These are phyloP conservation scores for Sporothrix inflata DNA, from an alignment of 2,329 filamentous ascomycete genomes.

Conservation along the genomic window DNA sequence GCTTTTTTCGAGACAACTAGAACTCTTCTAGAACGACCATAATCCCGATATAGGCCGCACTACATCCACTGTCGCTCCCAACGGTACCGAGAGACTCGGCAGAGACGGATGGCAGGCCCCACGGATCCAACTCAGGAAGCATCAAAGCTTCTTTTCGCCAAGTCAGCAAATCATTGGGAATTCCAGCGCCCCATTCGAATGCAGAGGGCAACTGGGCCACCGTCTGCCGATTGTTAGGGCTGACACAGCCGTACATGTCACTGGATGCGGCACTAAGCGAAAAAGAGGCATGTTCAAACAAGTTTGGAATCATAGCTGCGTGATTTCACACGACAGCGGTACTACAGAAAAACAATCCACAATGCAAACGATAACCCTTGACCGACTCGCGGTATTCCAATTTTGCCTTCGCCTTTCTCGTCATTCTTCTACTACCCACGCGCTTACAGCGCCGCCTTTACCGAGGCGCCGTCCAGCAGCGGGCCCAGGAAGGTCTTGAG, in stretches of 20 bases:
- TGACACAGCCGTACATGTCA: neutral
- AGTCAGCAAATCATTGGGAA: neutral
- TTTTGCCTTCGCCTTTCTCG: neutral
- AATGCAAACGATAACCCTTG: neutral
- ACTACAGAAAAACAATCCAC: neutral
- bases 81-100: neutral
- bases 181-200: too few relatives aligned
- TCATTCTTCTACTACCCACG: neutral
- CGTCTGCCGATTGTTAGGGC: neutral
- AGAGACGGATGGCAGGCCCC: neutral
- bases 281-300: neutral
- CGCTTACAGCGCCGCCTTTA: constrained; percentile 42
- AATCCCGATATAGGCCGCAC: neutral
- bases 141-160: too few relatives aligned
- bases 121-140: neutral
- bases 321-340: neutral
- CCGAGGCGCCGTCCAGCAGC: constrained; percentile 45
- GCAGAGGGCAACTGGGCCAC: neutral
- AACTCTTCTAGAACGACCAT: neutral
- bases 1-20: neutral
- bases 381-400: neutral
- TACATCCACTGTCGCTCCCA: neutral
- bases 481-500: constrained; percentile 69
- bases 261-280: neutral
- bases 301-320: constrained; percentile 7